These are phyloP conservation scores for Kodamaea anthophila DNA, from an alignment of 1,139 yeast species.

Conservation along the genomic window DNA sequence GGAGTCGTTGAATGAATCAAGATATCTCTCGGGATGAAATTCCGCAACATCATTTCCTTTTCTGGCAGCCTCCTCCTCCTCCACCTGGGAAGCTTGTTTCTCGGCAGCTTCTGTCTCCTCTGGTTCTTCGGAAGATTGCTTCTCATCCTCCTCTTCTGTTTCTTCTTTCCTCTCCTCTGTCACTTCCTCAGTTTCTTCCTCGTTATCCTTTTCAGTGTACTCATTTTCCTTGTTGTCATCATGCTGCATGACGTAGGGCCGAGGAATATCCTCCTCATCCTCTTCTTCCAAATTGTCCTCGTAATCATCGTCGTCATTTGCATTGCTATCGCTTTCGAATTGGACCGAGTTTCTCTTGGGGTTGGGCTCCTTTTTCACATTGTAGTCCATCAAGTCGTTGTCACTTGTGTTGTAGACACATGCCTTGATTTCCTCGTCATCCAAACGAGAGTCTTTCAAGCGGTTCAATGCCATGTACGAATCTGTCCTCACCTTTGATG, in stretches of 20 bases:
- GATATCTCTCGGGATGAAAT: too few relatives aligned
- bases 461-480: slow-evolving; percentile 38
- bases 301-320: slow-evolving; percentile 10
- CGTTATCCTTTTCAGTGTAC: slow-evolving; percentile 1
- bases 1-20: background rate
- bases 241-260: too few relatives aligned
- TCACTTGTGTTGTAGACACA: slow-evolving; percentile 9
- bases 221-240: slow-evolving; percentile 8
- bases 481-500: slow-evolving; percentile 25
- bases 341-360: slow-evolving; percentile 9
- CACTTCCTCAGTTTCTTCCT: background rate
- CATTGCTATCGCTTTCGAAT: slow-evolving; percentile 8
- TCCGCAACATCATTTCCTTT: too few relatives aligned
- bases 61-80: background rate
- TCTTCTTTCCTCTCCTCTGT: background rate
- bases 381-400: slow-evolving; percentile 11
- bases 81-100: background rate
- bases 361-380: too few relatives aligned
- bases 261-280: slow-evolving; percentile 5
- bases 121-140: background rate
- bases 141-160: background rate
- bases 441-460: slow-evolving; percentile 26
- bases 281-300: slow-evolving; percentile 11
- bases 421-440: background rate
- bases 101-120: background rate